These are phyloP conservation scores for Smallanthus sonchifolius DNA, from an alignment of 129 eudicot species.

Conservation along the genomic window DNA sequence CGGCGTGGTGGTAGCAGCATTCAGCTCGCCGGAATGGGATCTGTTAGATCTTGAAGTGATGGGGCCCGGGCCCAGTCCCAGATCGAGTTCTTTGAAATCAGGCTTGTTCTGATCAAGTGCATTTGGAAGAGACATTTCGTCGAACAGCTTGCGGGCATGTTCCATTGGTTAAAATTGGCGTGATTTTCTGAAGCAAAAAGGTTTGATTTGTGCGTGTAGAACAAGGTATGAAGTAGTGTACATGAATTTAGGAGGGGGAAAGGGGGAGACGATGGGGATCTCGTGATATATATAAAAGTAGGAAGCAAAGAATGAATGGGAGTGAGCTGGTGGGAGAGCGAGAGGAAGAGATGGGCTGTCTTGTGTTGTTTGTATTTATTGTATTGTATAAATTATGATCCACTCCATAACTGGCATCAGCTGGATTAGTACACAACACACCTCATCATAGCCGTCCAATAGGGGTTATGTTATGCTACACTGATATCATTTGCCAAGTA, in stretches of 20 bases:
- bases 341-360: background rate
- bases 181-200: background rate
- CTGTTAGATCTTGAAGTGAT: slow-evolving; percentile 17
- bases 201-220: background rate
- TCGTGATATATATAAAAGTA: slow-evolving; percentile 39
- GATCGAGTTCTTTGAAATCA: slow-evolving; percentile 55
- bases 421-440: slow-evolving; percentile 21
- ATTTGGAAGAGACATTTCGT: slow-evolving; percentile 31
- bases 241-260: slow-evolving; percentile 20
- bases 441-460: slow-evolving; percentile 27
- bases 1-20: slow-evolving; percentile 18
- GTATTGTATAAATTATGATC: slow-evolving; percentile 11
- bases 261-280: slow-evolving; percentile 44
- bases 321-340: slow-evolving; percentile 33
- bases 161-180: slow-evolving; percentile 24
- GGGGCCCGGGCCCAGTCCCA: slow-evolving; percentile 9
- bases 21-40: slow-evolving; percentile 37
- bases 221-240: slow-evolving; percentile 8
- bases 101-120: slow-evolving; percentile 42
- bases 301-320: slow-evolving; percentile 38
- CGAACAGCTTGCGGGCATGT: slow-evolving; percentile 33
- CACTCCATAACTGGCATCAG: slow-evolving; percentile 27
- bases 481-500: too few relatives aligned
- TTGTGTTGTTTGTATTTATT: too few relatives aligned
- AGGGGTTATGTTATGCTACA: slow-evolving; percentile 8